Base-by-base conservation (phyloP, 805 yeast species). In the Wickerhamiella australiensis region DNA sequence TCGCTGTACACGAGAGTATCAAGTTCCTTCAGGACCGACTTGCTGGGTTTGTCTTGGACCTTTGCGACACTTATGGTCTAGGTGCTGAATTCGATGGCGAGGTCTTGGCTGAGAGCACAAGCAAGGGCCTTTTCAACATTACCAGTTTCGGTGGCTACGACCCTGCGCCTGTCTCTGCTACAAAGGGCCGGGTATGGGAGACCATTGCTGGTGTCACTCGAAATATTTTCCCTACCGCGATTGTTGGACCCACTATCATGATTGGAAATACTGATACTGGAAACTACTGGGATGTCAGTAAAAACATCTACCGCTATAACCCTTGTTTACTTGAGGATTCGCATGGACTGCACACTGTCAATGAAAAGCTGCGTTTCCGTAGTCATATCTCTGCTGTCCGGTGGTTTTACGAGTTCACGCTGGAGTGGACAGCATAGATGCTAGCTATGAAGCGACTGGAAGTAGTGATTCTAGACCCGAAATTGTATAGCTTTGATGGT, bases 231-330 rank as follows among this genome's bases (percentile, higher is more conserved):
- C 83, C 79, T 59, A 80, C 78, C 29, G 51, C 50, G 13, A 23
- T 38, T n/a, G 29, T 35, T 31, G 49, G 52, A 5, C 49, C 46
- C 12, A 15, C 12, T 17, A 58, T 80, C 43, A 74, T 76, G 73
- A 69, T 81, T 2, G 86, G 79, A 18, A 80, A 80, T 64, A 81
- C 86, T 3, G 86, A 81, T 57, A 80, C 86, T 1, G 68, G 69
- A 51, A 69, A 73, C 56, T 81, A 78, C 60, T 79, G 85, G 85
- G 63, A 67, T 31, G 66, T 81, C 54, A 72, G 80, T 1, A 64
- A 66, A 29, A 72, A 79, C 59, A 79, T 81, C 48, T 81, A 69
- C 66, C 69, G 86, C 51, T 77, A 70, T 59, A 69, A 72, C 40
- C 82, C 85, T 13, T 29, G 50, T 18, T 26, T 21, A 9, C 20